Evolutionary conservation across 2,329 filamentous ascomycete species (phyloP).

Genomic region (Seiridium unicorne): DNA sequence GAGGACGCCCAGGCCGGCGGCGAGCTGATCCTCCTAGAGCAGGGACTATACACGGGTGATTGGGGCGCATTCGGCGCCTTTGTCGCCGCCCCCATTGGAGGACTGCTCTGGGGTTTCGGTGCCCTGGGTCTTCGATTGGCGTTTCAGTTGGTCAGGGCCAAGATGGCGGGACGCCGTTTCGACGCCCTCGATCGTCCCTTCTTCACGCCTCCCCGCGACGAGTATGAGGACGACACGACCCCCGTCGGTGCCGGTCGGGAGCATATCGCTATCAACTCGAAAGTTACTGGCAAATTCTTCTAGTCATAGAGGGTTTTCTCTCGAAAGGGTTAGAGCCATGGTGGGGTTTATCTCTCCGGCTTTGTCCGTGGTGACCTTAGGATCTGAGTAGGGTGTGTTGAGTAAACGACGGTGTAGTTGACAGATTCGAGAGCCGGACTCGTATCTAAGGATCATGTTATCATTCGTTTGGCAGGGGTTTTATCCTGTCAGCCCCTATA

Average conservation of each 20-base stretch:
- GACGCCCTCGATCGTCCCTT: conserved; percentile 62
- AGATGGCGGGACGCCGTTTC: conserved; percentile 59
- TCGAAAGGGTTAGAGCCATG: too few species aligned
- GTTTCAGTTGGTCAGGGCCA: conserved; percentile 58
- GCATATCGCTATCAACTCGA: conserved; percentile 27
- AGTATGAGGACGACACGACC: conserved; percentile 20
- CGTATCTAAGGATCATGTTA: too few species aligned
- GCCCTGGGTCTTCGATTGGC: conserved; percentile 60
- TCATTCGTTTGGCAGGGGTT: too few species aligned
- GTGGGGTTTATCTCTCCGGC: too few species aligned
- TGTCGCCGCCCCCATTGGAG: conserved; percentile 74
- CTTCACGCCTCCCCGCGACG: conserved; percentile 9
- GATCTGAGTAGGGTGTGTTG: too few species aligned
- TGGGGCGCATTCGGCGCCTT: conserved; percentile 85
- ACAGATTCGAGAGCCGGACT: too few species aligned
- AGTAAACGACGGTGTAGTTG: too few species aligned
- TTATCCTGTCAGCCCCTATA: too few species aligned
- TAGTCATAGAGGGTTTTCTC: conserved; percentile 21
- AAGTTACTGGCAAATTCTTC: conserved; percentile 53
- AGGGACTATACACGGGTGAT: conserved; percentile 73
- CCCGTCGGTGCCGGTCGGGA: conserved; percentile 25
- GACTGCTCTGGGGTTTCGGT: conserved; percentile 67
- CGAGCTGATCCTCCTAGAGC: conserved; percentile 67
- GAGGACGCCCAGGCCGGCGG: conserved; percentile 62
- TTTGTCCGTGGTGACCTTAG: too few species aligned